Percentiles rank a stretch among this genome's conserved stretches.
Evolutionary conservation across 208 protist species (phyloP).

Genomic region (Crithidia acanthocephali): DNA sequence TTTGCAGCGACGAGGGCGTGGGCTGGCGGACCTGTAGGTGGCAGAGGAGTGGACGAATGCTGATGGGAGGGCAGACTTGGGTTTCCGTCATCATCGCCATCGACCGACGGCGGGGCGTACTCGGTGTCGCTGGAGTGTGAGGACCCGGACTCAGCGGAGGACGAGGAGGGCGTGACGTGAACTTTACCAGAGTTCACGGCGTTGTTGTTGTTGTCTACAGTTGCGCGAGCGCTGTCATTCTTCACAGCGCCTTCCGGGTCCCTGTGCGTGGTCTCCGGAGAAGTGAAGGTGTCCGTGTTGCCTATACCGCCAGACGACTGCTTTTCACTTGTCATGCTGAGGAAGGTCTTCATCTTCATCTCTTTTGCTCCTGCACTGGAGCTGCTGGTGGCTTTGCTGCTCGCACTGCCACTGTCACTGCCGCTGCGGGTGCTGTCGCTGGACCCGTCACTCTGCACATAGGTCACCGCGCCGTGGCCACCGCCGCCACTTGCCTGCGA

Average conservation of each 20-base stretch:
- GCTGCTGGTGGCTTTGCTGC: too few relatives aligned
- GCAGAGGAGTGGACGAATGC: neutral
- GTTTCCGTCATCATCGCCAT: neutral
- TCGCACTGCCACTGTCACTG: neutral
- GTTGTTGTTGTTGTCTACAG: neutral
- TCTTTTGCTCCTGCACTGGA: neutral
- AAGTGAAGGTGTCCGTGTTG: too few relatives aligned
- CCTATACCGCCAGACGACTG: too few relatives aligned
- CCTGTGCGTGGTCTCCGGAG: too few relatives aligned
- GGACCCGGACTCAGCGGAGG: neutral
- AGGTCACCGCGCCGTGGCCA: neutral
- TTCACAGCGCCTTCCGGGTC: too few relatives aligned
- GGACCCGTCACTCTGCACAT: neutral
- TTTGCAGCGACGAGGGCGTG: neutral
- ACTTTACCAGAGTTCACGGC: neutral
- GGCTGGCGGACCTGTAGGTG: neutral
- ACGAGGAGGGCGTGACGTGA: slow-evolving; percentile 4
- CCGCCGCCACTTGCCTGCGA: neutral
- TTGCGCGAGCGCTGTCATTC: neutral
- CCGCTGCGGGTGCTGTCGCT: neutral
- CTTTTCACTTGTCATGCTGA: too few relatives aligned
- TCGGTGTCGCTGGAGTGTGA: slow-evolving; percentile 18
- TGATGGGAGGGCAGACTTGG: neutral
- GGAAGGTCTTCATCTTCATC: neutral
- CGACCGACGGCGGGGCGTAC: slow-evolving; percentile 16